A percentile compares a stretch with the other conserved stretches of the same genome.
phyloP scores from a whole-genome alignment of 345 rosid genomes.

The Passiflora organensis region DNA sequence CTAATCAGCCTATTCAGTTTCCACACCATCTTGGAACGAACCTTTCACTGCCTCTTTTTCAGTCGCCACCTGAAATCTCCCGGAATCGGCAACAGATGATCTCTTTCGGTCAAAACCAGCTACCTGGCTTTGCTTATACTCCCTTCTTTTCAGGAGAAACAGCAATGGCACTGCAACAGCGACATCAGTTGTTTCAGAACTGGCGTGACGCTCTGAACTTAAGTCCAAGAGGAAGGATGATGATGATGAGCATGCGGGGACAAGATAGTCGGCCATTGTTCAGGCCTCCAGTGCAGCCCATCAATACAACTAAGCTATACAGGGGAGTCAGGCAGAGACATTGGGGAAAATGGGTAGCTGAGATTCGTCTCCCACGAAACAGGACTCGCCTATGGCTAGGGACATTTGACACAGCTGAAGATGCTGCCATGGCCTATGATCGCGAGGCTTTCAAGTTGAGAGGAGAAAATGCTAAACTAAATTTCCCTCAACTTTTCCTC shows the following conservation, averaged over 20 bases:
- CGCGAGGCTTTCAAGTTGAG: constrained; percentile 83
- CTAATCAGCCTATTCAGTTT: constrained; percentile 31
- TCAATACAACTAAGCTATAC: constrained; percentile 70
- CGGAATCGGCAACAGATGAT: constrained; percentile 62
- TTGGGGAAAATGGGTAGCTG: constrained; percentile 99
- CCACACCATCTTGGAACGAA: constrained; percentile 35
- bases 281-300: constrained; percentile 60
- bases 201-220: constrained; percentile 60
- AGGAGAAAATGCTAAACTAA: constrained; percentile 80
- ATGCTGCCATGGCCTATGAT: constrained; percentile 89
- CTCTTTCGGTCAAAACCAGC: constrained; percentile 58
- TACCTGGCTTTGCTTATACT: constrained; percentile 23
- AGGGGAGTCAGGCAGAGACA: constrained; percentile 93
- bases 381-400: constrained; percentile 95
- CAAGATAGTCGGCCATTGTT: constrained; percentile 49
- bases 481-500: constrained; percentile 76
- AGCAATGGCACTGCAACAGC: constrained; percentile 30
- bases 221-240: constrained; percentile 74
- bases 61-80: constrained; percentile 27
- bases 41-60: constrained; percentile 20
- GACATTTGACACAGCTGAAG: constrained; percentile 88
- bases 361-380: constrained; percentile 89
- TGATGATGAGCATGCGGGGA: constrained; percentile 67
- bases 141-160: constrained; percentile 29
- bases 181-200: constrained; percentile 54